Conservation (phyloP, 345 rosid genomes). For the Citrus unshiu region DNA sequence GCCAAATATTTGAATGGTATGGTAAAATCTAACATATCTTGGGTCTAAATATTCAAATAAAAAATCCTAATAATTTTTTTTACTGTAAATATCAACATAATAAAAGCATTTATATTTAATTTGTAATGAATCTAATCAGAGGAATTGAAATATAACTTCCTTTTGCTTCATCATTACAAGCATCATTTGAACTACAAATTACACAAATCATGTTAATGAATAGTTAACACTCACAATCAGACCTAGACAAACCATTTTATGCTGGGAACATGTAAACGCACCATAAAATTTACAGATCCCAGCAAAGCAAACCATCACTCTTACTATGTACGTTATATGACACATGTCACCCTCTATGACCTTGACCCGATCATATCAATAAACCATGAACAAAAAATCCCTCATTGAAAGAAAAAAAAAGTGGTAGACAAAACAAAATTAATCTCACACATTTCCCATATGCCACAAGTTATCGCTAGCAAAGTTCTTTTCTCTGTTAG, state of each 20-base stretch:
- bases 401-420: not conserved
- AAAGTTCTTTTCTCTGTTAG: conserved; percentile 8
- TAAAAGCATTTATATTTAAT: too few relatives aligned
- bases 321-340: not conserved
- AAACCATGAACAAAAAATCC: not conserved
- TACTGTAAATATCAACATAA: too few relatives aligned
- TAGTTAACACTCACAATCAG: conserved; percentile 16
- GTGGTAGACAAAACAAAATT: not conserved
- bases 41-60: too few relatives aligned
- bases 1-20: too few relatives aligned
- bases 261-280: conserved; percentile 14
- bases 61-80: too few relatives aligned
- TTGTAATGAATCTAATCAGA: not conserved
- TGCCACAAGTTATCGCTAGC: not conserved
- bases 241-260: conserved; percentile 13
- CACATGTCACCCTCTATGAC: not conserved
- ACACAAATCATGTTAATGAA: conserved; percentile 17
- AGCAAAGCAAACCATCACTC: conserved; percentile 14
- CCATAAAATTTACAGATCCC: conserved; percentile 19
- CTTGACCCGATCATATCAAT: not conserved
- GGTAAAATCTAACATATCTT: too few relatives aligned
- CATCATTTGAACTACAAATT: not conserved
- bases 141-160: not conserved
- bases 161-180: not conserved
- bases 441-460: not conserved